Evolutionary conservation across 2,329 filamentous ascomycete genomes (phyloP), one percentile per base, ranked within the genome.

Genomic region (Lecanosticta acicola): DNA sequence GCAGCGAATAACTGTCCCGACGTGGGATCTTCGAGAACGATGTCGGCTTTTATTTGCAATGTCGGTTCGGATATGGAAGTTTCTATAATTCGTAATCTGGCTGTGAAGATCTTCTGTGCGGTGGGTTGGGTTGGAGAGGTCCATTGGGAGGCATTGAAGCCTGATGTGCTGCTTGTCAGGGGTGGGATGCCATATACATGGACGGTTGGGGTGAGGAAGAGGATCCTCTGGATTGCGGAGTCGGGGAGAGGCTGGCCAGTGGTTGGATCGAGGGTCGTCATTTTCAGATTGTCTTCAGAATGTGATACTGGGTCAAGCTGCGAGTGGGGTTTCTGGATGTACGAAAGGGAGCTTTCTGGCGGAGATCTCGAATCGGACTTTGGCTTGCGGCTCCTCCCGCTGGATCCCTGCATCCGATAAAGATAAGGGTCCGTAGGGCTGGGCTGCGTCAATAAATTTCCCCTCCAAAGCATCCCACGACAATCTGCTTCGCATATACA

Each of bases 151-250:
- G 89, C 88, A 29, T 77, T 78, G 74, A 94, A 85, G 66, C 88
- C 88, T 65, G 85, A 84, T 59, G 81, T 87, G 14, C 83, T 84
- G 24, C 7, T 7, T 36, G 83, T 76, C 47, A 89, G 74, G 18
- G 88, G 87, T 14, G 88, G 88, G 65, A 94, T 89, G 62, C 84
- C 81, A 76, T 94, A 95, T 73, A 94, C 78, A 72, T 94, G 87
- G 54, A 93, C 84, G 54, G 77, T 73, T 59, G 76, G 72, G 53
- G 83, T 79, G 65, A 89, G 72, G 77, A 87, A 90, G 66, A 94
- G 83, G 64, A 93, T 75, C 65, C 87, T 83, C 69, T 93, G 86
- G 69, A 94, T 91, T 59, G 87, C 84, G 63, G 87, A 85, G 42
- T 79, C 65, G 77, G 54, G 81, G 68, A 63, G 59, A 2, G 43